phyloP scores from a whole-genome alignment of 257 asterid genomes.

The Parsonsia alboflavescens region DNA sequence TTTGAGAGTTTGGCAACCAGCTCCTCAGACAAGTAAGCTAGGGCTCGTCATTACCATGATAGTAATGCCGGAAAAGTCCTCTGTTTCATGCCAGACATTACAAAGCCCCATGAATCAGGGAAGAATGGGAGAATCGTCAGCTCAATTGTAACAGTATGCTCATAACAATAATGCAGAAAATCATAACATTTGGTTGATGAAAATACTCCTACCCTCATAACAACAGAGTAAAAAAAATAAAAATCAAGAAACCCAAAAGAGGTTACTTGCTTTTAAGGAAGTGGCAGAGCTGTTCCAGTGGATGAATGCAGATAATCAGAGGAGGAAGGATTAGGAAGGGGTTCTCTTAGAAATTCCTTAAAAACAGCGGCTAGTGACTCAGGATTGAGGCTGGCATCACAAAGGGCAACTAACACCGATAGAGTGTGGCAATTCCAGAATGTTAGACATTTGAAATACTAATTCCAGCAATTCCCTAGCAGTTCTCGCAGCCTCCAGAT shows the following conservation, averaged over 20 bases:
- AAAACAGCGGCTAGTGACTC: slow-evolving; percentile 72
- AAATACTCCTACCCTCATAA: background rate
- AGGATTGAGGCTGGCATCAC: slow-evolving; percentile 67
- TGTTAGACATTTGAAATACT: slow-evolving; percentile 67
- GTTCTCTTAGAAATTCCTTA: slow-evolving; percentile 48
- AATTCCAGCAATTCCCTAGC: slow-evolving; percentile 71
- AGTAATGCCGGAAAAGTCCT: slow-evolving; percentile 81
- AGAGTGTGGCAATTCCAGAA: slow-evolving; percentile 75
- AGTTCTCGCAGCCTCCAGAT: slow-evolving; percentile 5
- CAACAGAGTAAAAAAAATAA: too few relatives aligned
- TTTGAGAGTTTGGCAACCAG: too few relatives aligned
- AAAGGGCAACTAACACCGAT: slow-evolving; percentile 63
- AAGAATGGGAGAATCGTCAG: background rate
- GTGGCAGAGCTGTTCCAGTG: background rate
- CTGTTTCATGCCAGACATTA: slow-evolving; percentile 46
- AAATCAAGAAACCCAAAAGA: too few relatives aligned
- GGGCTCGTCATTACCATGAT: slow-evolving; percentile 60
- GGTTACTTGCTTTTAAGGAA: background rate
- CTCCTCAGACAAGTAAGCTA: background rate
- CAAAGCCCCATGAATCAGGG: slow-evolving; percentile 72
- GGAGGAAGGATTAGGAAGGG: background rate
- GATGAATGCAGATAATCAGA: background rate
- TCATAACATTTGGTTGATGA: background rate
- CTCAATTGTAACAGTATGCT: background rate
- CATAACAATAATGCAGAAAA: background rate